These are phyloP conservation scores for Scortechinia acanthostroma DNA, from an alignment of 2,329 filamentous ascomycete species.

Conservation along the genomic window DNA sequence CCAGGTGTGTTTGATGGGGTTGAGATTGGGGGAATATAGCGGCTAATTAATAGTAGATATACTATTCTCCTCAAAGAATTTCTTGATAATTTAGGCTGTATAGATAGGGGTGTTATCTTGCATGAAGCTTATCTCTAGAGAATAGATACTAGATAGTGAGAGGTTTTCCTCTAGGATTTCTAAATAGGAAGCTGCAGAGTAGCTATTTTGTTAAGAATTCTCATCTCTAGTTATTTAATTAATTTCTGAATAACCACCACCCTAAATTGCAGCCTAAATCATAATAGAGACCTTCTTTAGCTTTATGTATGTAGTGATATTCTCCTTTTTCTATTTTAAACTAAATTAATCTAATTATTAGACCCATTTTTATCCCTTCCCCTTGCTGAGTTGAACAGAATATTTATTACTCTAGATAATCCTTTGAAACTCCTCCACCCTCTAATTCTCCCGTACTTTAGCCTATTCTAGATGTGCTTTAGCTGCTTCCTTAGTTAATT, in stretches of 20 bases:
- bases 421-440: constrained; percentile 6
- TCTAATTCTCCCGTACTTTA: constrained; percentile 6
- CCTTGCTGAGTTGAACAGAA: constrained; percentile 6
- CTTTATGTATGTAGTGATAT: constrained; percentile 4
- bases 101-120: constrained; percentile 14
- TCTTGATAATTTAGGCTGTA: constrained; percentile 5
- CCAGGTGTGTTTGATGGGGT: constrained; percentile 13
- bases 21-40: constrained; percentile 12
- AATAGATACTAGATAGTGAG: neutral
- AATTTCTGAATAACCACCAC: neutral
- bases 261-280: constrained; percentile 6
- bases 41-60: constrained; percentile 9
- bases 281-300: constrained; percentile 6
- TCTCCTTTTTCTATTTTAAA: constrained; percentile 2
- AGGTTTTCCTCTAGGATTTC: neutral
- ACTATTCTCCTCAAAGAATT: constrained; percentile 8
- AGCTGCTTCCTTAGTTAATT: constrained; percentile 6
- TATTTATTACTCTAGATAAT: constrained; percentile 11
- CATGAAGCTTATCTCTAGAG: constrained; percentile 3
- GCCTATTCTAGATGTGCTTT: constrained; percentile 6
- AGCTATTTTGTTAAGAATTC: neutral
- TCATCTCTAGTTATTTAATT: neutral
- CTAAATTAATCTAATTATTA: constrained; percentile 6
- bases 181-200: neutral
- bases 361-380: constrained; percentile 6